Conservation (phyloP, 2,329 filamentous ascomycete genomes). For the Thelonectria discophora region DNA sequence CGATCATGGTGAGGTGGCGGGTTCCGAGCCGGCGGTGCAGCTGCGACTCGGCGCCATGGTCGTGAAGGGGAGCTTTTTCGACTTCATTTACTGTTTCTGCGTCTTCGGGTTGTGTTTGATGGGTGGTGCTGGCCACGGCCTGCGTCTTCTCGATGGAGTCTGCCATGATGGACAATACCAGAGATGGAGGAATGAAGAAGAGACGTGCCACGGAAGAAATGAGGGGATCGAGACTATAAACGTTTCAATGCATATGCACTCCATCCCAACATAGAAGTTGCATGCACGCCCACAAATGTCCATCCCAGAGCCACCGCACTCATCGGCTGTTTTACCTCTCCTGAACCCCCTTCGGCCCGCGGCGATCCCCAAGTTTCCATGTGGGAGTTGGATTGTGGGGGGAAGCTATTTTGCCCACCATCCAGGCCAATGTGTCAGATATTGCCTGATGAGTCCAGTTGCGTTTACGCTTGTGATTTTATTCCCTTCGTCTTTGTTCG, state of each 20-base stretch:
- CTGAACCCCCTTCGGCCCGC: background rate
- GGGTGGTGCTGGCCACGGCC: background rate
- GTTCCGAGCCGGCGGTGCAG: constrained; percentile 52
- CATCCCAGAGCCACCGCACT: background rate
- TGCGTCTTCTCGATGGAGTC: constrained; percentile 9
- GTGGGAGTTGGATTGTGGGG: background rate
- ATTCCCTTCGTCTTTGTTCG: background rate
- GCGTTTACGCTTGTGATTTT: background rate
- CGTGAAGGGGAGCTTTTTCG: constrained; percentile 8
- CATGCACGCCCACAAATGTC: too few species aligned
- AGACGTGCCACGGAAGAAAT: too few species aligned
- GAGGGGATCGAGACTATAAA: background rate
- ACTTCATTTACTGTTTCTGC: background rate
- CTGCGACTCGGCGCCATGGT: constrained; percentile 22
- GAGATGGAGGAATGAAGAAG: background rate
- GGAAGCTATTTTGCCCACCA: background rate
- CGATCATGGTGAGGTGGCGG: constrained; percentile 64
- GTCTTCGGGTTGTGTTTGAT: background rate
- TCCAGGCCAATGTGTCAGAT: constrained; percentile 12
- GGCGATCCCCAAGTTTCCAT: background rate
- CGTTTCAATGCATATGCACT: too few species aligned
- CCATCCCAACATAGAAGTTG: too few species aligned
- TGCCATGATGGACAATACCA: background rate
- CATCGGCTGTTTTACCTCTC: constrained; percentile 1
- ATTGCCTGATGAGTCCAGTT: constrained; percentile 1